A percentile compares a stretch with the other conserved stretches of the same genome.
These are phyloP conservation scores for Sideroxylon spinosum DNA, from an alignment of 179 eudicot genomes.

Conservation along the genomic window DNA sequence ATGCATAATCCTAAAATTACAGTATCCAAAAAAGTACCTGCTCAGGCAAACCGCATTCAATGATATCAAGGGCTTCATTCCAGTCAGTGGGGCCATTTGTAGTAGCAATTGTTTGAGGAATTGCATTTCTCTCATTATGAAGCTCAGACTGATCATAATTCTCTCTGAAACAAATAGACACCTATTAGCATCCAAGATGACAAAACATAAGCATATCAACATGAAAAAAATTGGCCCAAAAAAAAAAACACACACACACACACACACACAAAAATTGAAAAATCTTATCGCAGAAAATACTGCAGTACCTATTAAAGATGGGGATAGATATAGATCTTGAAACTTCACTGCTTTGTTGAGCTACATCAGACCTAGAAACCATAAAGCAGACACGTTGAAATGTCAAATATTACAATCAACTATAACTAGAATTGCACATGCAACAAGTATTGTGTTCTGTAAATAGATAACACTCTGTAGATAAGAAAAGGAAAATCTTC, in stretches of 20 bases:
- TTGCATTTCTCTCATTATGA: conserved; percentile 52
- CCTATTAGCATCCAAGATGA: conserved; percentile 3
- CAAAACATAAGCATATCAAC: not conserved
- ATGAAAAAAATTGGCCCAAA: too few relatives aligned
- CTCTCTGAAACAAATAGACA: conserved; percentile 45
- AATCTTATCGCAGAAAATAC: not conserved
- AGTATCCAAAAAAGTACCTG: conserved; percentile 43
- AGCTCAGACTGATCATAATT: conserved; percentile 55
- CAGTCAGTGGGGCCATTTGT: conserved; percentile 75
- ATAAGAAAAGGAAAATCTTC: too few relatives aligned
- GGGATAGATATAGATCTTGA: conserved; percentile 58
- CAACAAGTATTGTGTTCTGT: too few relatives aligned
- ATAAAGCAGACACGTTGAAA: too few relatives aligned
- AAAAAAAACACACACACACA: too few relatives aligned
- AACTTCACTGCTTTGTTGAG: conserved; percentile 96
- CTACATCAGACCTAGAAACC: conserved; percentile 54
- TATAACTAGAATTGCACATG: too few relatives aligned
- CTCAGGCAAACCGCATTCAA: conserved; percentile 78
- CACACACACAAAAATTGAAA: too few relatives aligned
- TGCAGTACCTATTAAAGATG: conserved; percentile 53
- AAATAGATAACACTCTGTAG: too few relatives aligned
- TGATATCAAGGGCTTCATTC: conserved; percentile 93
- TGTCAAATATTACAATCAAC: too few relatives aligned
- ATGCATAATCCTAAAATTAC: not conserved
- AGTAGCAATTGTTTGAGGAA: conserved; percentile 44